Evolutionary conservation across 768 basidiomycete species (phyloP), one percentile per base, ranked within the genome.

Genomic region (Nidularia sp.): DNA sequence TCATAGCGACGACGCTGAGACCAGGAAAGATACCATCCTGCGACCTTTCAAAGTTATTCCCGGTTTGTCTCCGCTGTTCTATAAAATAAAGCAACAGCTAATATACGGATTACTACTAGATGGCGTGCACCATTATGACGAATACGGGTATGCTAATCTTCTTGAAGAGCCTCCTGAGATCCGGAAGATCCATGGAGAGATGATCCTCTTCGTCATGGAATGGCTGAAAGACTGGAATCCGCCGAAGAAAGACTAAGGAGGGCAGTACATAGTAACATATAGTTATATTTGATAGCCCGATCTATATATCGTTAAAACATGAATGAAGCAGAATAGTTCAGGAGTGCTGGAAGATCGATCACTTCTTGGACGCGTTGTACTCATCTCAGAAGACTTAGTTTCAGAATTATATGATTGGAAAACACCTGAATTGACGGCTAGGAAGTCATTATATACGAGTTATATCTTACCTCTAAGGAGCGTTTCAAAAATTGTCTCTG

Each of bases 31-130:
- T 66, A 93, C 91, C 0, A 67, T 85, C 12, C 61, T 84, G 34
- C 75, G 78, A 36, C 95, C 95, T 0, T 93, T 93, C 70, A 93
- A 94, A 65, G 61, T 95, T 41, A 97, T 97, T 53, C 86, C 86
- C 7, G 76, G 93, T 93, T 57, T 25, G 85, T 74, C 33, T 52
- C 48, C 33, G 22, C 12, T 29, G 1, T 45, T 8, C 5, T 35
- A 8, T 35, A 31, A 25, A 15, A 43, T 34, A 10, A n/a, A n/a
- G 13, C 25, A 10, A 9, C n/a, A n/a, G 44, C 25, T 10, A 10
- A n/a, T 3, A 29, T 45, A 41, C 31, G 45, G 32, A 48, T 50
- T 33, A 49, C 50, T 32, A 45, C 5, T 54, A 88, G 87, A 75
- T 50, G 89, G 74, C 35, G 85, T 90, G 7, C 93, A 96, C 61